Percentiles rank a stretch among this genome's conserved stretches.
These are phyloP conservation scores for Sporobolomyces phaffii DNA, from an alignment of 768 basidiomycete species.

Conservation along the genomic window DNA sequence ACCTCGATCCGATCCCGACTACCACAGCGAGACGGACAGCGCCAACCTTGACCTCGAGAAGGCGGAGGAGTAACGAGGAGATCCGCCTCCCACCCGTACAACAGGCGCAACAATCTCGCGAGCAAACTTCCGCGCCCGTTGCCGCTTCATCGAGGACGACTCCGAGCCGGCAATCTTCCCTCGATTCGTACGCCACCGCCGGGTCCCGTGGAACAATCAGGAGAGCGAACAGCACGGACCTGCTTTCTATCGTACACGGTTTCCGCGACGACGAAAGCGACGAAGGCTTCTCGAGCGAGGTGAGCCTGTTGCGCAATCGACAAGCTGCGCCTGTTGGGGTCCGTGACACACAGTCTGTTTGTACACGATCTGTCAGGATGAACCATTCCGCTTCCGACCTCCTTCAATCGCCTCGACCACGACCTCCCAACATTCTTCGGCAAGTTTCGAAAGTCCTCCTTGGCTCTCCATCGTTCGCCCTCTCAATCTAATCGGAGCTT, in stretches of 20 bases:
- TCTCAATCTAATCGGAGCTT: no score
- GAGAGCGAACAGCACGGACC: slow-evolving; percentile 16
- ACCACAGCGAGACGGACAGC: background rate
- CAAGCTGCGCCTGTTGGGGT: no score
- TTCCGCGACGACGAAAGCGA: background rate
- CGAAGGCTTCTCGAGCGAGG: slow-evolving; percentile 22
- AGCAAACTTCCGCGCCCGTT: no score
- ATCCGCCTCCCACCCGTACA: slow-evolving; percentile 16
- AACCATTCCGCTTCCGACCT: slow-evolving; percentile 28
- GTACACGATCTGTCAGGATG: slow-evolving; percentile 15
- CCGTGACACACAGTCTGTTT: no score
- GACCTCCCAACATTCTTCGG: slow-evolving; percentile 29
- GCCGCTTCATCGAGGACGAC: no score
- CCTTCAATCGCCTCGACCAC: slow-evolving; percentile 26
- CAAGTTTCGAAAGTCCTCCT: no score
- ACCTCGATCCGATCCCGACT: background rate
- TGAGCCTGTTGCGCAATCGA: background rate
- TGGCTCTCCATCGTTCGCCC: no score
- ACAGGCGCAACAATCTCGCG: no score
- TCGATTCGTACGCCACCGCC: no score
- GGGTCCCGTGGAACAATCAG: no score
- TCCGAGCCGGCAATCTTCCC: no score
- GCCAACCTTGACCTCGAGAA: background rate
- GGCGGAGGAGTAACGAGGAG: slow-evolving; percentile 6
- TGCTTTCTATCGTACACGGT: background rate